Base-by-base conservation (phyloP, 2,329 filamentous ascomycete species). In the Arthrobotrys sinensis region DNA sequence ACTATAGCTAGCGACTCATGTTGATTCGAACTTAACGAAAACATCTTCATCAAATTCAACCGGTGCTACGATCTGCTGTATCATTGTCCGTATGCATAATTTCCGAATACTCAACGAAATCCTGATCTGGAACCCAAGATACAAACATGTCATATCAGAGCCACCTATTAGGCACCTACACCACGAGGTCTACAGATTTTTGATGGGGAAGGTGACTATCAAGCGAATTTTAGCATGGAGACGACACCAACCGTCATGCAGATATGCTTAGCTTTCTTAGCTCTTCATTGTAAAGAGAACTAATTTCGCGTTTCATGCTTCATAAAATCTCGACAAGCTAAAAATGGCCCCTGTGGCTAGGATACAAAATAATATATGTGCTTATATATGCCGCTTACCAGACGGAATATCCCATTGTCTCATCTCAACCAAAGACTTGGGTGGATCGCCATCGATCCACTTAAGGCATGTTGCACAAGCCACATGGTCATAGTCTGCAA, bases 91-190 rank as follows among this genome's bases (percentile, higher is more conserved):
- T 14, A n/a, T 6, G 24, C 48, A 52, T 52, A 52, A 52, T 52
- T 52, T 32, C 10, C 21, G 11, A 32, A 6, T 4, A 4, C 21
- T 36, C 32, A 10, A 55, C 32, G 1, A 16, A n/a, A 36, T 4
- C 24, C 24, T 28, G 24, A 28, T 28, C 24, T 2, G 24, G 24
- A 28, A 28, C 2, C 4, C 24, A 48, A 48, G 16, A 24, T 24
- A 21, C 19, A 21, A 24, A n/a, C 45, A 48, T 48, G 45, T 24
- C 45, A 60, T 6, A 60, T 16, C 5, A 16, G 1, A 14, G 24
- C 8, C 4, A 60, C 53, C 6, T n/a, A 24, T 60, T 60, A 60
- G 53, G 53, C 53, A 43, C 34, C 53, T 60, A 32, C 24, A 43
- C n/a, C 19, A 24, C 34, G 14, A 24, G 16, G 24, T 24, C 3